Percentiles rank a stretch among this genome's conserved stretches.
Conservation (phyloP, 257 asterid genomes). For the Schizonepeta tenuifolia region DNA sequence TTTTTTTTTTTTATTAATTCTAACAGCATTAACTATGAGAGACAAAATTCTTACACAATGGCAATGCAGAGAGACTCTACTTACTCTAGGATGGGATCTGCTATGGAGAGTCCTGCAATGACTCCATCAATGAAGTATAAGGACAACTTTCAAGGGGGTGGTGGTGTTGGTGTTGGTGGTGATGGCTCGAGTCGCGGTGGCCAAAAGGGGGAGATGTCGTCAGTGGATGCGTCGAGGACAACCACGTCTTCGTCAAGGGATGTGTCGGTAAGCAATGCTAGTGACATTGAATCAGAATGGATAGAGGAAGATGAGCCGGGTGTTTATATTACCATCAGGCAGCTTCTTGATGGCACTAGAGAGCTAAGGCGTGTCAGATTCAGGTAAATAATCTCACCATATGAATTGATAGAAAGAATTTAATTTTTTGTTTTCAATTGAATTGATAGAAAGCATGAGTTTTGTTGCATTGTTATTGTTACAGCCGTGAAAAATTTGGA, state of each 20-base stretch:
- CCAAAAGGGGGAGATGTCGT: conserved; percentile 51
- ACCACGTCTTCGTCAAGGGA: conserved; percentile 88
- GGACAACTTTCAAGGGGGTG: conserved; percentile 42
- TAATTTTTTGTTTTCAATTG: background rate
- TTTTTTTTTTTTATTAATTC: too few species aligned
- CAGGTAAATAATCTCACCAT: conserved; percentile 52
- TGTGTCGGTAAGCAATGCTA: conserved; percentile 89
- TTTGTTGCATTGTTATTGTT: background rate
- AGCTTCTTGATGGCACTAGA: conserved; percentile 81
- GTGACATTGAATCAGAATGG: conserved; percentile 94
- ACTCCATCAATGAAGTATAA: conserved; percentile 68
- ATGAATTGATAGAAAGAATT: too few species aligned
- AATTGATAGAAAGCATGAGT: background rate
- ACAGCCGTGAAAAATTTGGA: conserved; percentile 88
- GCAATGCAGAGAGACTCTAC: conserved; percentile 82
- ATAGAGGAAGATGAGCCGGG: conserved; percentile 95
- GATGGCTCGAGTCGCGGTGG: conserved; percentile 54
- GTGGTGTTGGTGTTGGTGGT: too few species aligned
- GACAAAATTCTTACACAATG: background rate
- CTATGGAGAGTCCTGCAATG: conserved; percentile 81
- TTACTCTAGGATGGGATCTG: conserved; percentile 76
- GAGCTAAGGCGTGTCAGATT: conserved; percentile 96
- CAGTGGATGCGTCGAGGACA: conserved; percentile 81
- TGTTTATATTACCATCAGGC: conserved; percentile 88
- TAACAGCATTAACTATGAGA: background rate